Evolutionary conservation across 495 filamentous ascomycete species (phyloP), one percentile per base, ranked within the genome.

Genomic region (Aspergillus egyptiacus): DNA sequence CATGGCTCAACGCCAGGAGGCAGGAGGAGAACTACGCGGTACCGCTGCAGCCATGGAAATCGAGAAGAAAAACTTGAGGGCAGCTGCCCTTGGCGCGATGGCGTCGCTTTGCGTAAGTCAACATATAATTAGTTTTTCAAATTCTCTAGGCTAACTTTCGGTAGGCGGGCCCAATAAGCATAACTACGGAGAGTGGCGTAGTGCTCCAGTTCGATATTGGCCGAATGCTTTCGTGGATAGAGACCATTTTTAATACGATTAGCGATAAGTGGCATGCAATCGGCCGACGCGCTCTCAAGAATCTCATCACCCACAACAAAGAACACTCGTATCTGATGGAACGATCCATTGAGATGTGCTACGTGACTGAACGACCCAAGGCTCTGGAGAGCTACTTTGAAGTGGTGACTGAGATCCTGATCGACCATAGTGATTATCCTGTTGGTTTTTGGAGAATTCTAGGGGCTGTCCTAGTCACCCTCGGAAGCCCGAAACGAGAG

Each of bases 361-460:
- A 96, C 68, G 67, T 83, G 7, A 60, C 68, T 0, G 67, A 70
- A 50, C 75, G 78, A 2, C 76, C 89, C 1, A 95, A 91, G 63
- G 82, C 91, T 10, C 73, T 96, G 5, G 89, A 93, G 57, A 97
- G 91, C 66, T 97, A 96, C 63, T 96, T 98, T 58, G 86, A 89
- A 46, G 91, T 96, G 1, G 86, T 96, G 10, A 87, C 84, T 2
- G 80, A 91, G 54, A 86, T 97, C 10, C 77, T 98, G 1, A 78
- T 83, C 18, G 88, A 94, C 57, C 75, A 89, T 32, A 73, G 77
- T 11, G 82, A 91, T 54, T 93, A 94, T 52, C 78, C 81, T 11
- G 74, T 84, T n/a, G 79, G 84, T 11, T 96, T 95, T 60, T 96
- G 89, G 89, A 89, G 85, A 63, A 79, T 95, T 11, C 66, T 97